Percentiles rank a stretch among this genome's conserved stretches.
These are phyloP conservation scores for Nakaseomyces sp. DNA, from an alignment of 1,139 yeast species.

Conservation along the genomic window DNA sequence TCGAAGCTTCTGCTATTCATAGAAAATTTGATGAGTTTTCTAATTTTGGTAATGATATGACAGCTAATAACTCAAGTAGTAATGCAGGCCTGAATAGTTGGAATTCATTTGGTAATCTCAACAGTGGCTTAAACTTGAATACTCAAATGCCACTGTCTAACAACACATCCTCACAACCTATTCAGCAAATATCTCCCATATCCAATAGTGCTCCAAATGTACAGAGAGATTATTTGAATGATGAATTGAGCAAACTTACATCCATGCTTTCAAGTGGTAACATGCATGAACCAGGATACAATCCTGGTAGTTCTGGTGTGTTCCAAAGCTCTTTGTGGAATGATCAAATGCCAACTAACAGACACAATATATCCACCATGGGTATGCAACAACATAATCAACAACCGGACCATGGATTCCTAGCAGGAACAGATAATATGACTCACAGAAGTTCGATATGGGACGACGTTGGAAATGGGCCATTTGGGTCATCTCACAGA, in stretches of 20 bases:
- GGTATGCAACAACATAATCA: background rate
- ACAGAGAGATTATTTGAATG: conserved; percentile 8
- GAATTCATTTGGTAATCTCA: background rate
- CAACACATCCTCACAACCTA: background rate
- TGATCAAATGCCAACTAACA: conserved; percentile 7
- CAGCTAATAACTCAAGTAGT: background rate
- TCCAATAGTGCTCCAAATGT: background rate
- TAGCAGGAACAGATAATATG: background rate
- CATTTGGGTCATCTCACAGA: background rate
- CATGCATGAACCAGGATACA: conserved; percentile 11
- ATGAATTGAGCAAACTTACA: conserved; percentile 26
- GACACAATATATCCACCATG: background rate
- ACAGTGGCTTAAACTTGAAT: background rate
- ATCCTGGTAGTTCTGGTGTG: conserved; percentile 7
- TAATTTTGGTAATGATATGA: background rate
- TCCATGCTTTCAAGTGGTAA: conserved; percentile 23
- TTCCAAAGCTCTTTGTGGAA: conserved; percentile 17
- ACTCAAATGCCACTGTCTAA: background rate
- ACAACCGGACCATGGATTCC: background rate
- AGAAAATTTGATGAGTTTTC: background rate
- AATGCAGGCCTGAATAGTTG: background rate
- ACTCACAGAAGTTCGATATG: conserved; percentile 23
- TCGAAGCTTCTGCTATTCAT: background rate
- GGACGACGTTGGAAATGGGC: conserved; percentile 12
- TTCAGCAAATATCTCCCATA: background rate